Percentiles rank a stretch among this genome's conserved stretches.
These are phyloP conservation scores for Agastache rugosa DNA, from an alignment of 257 asterid genomes.

Conservation along the genomic window DNA sequence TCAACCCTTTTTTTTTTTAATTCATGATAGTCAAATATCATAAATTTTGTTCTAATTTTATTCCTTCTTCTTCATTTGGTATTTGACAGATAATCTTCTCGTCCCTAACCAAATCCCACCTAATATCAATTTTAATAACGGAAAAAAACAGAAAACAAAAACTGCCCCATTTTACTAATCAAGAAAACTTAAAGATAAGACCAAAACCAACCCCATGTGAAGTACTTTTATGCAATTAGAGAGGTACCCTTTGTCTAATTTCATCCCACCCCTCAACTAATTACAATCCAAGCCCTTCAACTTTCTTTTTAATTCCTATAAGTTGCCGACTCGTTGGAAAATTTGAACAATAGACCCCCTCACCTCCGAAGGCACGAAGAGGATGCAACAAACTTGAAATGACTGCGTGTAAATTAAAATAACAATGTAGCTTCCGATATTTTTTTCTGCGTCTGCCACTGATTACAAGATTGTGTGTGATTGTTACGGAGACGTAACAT, in stretches of 20 bases:
- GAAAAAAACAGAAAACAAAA: slow-evolving; percentile 54
- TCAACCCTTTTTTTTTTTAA: slow-evolving; percentile 38
- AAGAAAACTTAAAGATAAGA: slow-evolving; percentile 28
- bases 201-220: slow-evolving; percentile 60
- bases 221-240: slow-evolving; percentile 32
- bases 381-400: neutral
- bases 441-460: neutral
- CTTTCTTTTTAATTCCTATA: too few relatives aligned
- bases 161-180: slow-evolving; percentile 45
- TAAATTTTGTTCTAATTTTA: slow-evolving; percentile 18
- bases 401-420: too few relatives aligned
- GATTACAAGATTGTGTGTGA: neutral
- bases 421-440: too few relatives aligned
- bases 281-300: neutral
- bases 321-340: too few relatives aligned
- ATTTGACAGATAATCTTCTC: slow-evolving; percentile 39
- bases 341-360: too few relatives aligned
- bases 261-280: neutral
- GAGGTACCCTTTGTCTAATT: neutral
- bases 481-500: slow-evolving; percentile 40
- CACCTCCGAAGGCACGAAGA: neutral
- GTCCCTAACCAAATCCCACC: slow-evolving; percentile 72
- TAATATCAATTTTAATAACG: slow-evolving; percentile 56
- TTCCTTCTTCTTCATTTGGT: slow-evolving; percentile 25
- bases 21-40: slow-evolving; percentile 36